Base-by-base conservation (phyloP, 306 rosid species). In the Fagus crenata region DNA sequence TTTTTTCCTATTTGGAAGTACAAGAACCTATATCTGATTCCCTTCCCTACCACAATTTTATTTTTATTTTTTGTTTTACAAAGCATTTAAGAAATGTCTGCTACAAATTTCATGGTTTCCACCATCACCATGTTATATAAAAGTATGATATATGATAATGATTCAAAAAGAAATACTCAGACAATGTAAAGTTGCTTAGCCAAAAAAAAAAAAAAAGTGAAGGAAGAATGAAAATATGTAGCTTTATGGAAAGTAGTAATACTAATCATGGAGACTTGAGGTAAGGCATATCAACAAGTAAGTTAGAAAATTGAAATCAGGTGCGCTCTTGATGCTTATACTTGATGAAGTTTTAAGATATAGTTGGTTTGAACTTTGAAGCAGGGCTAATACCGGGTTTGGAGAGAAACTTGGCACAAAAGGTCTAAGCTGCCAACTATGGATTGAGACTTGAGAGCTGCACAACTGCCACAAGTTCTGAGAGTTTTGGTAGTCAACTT, bases 41-140 rank as follows among this genome's bases (percentile, higher is more conserved):
- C 33, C 32, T 1, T 72, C 53, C 51, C 71, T 74, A 80, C 60
- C 67, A 55, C 79, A 79, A 58, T 49, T 43, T 78, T 85, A 63
- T 46, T 0, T 46, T 46, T 46, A 7, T 46, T 9, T 14, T 46
- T 18, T 42, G 33, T 71, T 54, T 36, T 64, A 1, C 28, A 69
- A 70, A 64, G 22, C 36, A 54, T 54, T 78, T 51, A 74, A 51
- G 42, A 60, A 15, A 43, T 43, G 72, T 63, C 35, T 40, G 67
- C 33, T 43, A 79, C 41, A 72, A 72, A 80, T 68, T 84, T 77
- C 79, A 46, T 46, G 51, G 14, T 46, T 46, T 14, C 13, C 28
- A 22, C 28, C 28, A 22, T 22, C 14, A 28, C 64, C 28, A 22
- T 22, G 28, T 58, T 28, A 18, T 32, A 28, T 58, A 36, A 8